These are phyloP conservation scores for Hysterium pulicare DNA, from an alignment of 2,329 filamentous ascomycete species.

Conservation along the genomic window DNA sequence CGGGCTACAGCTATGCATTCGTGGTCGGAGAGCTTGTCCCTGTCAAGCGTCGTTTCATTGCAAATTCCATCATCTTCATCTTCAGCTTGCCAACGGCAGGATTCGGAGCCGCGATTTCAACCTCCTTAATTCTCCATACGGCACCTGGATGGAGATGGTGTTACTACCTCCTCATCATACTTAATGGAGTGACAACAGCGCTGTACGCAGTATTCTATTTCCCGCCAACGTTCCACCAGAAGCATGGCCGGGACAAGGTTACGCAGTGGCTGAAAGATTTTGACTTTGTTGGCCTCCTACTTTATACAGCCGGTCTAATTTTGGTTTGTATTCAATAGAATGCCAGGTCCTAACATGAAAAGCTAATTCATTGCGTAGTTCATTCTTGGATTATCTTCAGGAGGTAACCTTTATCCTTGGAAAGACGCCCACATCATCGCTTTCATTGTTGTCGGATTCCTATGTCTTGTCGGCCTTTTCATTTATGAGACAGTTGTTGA, in stretches of 20 bases:
- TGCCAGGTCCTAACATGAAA: neutral
- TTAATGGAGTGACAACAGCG: constrained; percentile 36
- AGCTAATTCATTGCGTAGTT: neutral
- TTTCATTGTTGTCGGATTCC: constrained; percentile 35
- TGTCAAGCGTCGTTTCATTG: constrained; percentile 9
- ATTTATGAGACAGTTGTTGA: constrained; percentile 27
- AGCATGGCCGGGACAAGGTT: constrained; percentile 15
- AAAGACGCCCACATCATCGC: constrained; percentile 40
- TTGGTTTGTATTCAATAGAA: constrained; percentile 28
- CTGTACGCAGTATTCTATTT: constrained; percentile 47
- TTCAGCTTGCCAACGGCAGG: constrained; percentile 12
- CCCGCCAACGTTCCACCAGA: constrained; percentile 44
- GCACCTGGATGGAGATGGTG: constrained; percentile 39
- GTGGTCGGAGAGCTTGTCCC: constrained; percentile 29
- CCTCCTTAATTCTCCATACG: constrained; percentile 8
- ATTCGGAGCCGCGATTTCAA: constrained; percentile 12
- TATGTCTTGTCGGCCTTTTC: constrained; percentile 35
- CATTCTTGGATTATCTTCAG: constrained; percentile 10
- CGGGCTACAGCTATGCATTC: constrained; percentile 15
- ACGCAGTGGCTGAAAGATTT: constrained; percentile 27
- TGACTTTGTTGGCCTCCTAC: constrained; percentile 43
- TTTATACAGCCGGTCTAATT: constrained; percentile 42
- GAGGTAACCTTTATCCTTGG: constrained; percentile 39
- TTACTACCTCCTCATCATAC: constrained; percentile 43
- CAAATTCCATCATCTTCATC: constrained; percentile 12